phyloP scores from a whole-genome alignment of 2,329 filamentous ascomycete species.

The Alternaria infectoria region DNA sequence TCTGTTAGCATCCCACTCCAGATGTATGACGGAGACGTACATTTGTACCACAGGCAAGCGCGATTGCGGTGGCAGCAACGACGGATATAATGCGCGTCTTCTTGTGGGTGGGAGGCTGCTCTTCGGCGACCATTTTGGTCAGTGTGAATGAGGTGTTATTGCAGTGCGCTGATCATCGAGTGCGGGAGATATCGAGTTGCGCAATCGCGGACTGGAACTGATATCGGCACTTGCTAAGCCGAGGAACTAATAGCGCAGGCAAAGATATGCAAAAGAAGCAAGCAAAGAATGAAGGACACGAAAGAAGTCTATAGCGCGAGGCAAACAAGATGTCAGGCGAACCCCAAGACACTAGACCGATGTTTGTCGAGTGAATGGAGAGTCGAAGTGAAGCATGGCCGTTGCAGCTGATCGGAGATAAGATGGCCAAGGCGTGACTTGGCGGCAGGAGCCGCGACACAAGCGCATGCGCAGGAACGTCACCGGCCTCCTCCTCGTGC shows the following conservation, averaged over 20 bases:
- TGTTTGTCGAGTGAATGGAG: not conserved
- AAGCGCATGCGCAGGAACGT: slow-evolving; percentile 19
- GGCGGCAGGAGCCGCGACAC: slow-evolving; percentile 18
- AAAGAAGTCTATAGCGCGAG: not conserved
- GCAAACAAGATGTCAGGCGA: not conserved
- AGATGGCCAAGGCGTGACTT: slow-evolving; percentile 18
- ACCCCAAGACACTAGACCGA: not conserved
- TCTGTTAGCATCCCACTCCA: slow-evolving; percentile 30
- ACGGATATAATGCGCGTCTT: slow-evolving; percentile 80
- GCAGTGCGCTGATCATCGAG: slow-evolving; percentile 30
- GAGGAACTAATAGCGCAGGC: not conserved
- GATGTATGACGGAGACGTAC: slow-evolving; percentile 57
- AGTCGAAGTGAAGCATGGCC: slow-evolving; percentile 8
- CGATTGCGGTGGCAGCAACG: slow-evolving; percentile 81
- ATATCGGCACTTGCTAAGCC: slow-evolving; percentile 12
- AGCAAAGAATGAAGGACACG: not conserved
- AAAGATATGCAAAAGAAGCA: slow-evolving; percentile 1
- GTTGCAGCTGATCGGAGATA: slow-evolving; percentile 26
- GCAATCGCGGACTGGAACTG: slow-evolving; percentile 8
- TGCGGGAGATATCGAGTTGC: slow-evolving; percentile 5
- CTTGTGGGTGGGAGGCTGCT: slow-evolving; percentile 54
- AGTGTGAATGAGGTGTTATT: slow-evolving; percentile 17
- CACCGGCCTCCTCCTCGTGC: slow-evolving; percentile 20
- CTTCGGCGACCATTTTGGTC: slow-evolving; percentile 32
- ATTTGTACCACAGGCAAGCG: slow-evolving; percentile 91